These are phyloP conservation scores for Beta vulgaris DNA, from an alignment of 148 eudicot genomes.

Conservation along the genomic window DNA sequence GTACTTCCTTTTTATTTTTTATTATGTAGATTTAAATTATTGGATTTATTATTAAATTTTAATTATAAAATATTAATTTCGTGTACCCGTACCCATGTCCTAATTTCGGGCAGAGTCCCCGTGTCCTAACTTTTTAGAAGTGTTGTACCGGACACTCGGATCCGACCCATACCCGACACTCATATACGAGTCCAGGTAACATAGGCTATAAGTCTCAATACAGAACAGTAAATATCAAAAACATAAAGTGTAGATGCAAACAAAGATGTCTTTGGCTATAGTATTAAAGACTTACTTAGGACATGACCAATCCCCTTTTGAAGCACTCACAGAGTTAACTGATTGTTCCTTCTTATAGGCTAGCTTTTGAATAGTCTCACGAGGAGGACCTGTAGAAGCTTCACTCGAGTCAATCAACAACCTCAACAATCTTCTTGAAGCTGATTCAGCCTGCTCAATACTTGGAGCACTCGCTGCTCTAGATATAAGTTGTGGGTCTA, in stretches of 20 bases:
- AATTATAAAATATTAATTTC: too few species aligned
- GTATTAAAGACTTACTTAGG: constrained; percentile 43
- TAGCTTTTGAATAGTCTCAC: constrained; percentile 31
- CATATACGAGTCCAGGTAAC: too few species aligned
- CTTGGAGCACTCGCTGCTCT: constrained; percentile 42
- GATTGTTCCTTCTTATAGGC: constrained; percentile 32
- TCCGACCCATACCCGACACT: too few species aligned
- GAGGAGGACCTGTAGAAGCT: constrained; percentile 35
- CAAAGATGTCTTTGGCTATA: not conserved
- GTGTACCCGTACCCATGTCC: too few species aligned
- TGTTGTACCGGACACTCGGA: too few species aligned
- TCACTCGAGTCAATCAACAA: constrained; percentile 61
- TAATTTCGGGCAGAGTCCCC: too few species aligned
- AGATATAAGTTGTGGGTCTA: constrained; percentile 56
- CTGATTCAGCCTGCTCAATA: constrained; percentile 48
- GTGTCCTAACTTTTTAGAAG: too few species aligned
- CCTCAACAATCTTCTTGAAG: constrained; percentile 67
- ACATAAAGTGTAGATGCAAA: not conserved
- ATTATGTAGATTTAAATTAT: too few species aligned
- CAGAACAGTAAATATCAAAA: too few species aligned
- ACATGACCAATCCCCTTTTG: constrained; percentile 58
- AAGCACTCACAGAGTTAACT: constrained; percentile 9
- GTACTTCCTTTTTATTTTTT: too few species aligned
- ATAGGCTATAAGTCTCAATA: too few species aligned
- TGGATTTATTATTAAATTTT: too few species aligned